A percentile compares a stretch with the other conserved stretches of the same genome.
These are phyloP conservation scores for Cladobotryum protrusum DNA, from an alignment of 2,329 filamentous ascomycete genomes.

Conservation along the genomic window DNA sequence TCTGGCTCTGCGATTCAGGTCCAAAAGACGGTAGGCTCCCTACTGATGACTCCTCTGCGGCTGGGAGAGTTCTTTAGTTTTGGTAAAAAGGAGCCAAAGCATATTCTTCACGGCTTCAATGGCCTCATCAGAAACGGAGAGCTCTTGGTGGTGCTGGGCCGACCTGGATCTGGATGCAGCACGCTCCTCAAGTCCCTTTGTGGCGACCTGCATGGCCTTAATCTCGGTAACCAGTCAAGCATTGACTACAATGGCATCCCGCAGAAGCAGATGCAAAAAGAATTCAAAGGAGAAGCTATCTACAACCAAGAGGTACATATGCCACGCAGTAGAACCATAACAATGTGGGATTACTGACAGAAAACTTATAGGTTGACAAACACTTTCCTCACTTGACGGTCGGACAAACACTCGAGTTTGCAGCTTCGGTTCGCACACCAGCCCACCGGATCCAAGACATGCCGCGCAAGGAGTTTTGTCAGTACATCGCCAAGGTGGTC, in stretches of 20 bases:
- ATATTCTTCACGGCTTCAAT: constrained; percentile 59
- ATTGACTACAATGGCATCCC: constrained; percentile 60
- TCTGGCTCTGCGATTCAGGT: constrained; percentile 61
- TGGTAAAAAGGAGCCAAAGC: constrained; percentile 40
- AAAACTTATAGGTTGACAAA: constrained; percentile 47
- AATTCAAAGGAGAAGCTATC: constrained; percentile 60
- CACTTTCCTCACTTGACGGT: constrained; percentile 76
- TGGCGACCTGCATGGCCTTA: constrained; percentile 53
- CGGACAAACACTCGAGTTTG: constrained; percentile 67
- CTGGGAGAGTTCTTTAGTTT: constrained; percentile 49
- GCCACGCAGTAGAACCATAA: too few species aligned
- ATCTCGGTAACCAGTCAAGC: constrained; percentile 41
- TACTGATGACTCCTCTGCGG: constrained; percentile 52
- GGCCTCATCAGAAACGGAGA: constrained; percentile 59
- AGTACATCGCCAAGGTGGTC: constrained; percentile 59
- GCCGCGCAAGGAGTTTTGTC: constrained; percentile 51
- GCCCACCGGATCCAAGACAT: constrained; percentile 58
- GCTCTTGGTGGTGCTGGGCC: constrained; percentile 62
- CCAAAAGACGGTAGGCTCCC: constrained; percentile 59
- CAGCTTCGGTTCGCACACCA: constrained; percentile 62
- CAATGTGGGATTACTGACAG: too few species aligned
- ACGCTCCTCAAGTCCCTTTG: constrained; percentile 58
- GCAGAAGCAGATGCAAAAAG: constrained; percentile 45
- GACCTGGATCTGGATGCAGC: constrained; percentile 58
- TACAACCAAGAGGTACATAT: constrained; percentile 63